A percentile compares a stretch with the other conserved stretches of the same genome.
Evolutionary conservation across 2,329 filamentous ascomycete genomes (phyloP).

Genomic region (Aureobasidium sp.): DNA sequence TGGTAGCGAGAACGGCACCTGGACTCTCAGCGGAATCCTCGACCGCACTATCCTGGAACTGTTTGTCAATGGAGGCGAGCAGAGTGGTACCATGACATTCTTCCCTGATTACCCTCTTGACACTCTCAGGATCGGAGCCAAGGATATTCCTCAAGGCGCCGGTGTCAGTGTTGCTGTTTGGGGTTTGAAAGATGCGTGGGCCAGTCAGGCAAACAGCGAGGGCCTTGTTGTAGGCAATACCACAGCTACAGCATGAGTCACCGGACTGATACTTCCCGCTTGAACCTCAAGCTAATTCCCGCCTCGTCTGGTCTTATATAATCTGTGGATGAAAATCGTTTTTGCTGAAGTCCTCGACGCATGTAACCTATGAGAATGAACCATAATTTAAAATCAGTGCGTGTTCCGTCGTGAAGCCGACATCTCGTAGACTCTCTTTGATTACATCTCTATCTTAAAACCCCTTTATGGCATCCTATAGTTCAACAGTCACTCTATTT

Average conservation of each 20-base stretch:
- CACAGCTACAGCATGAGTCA: conserved; percentile 16
- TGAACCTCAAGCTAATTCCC: no score
- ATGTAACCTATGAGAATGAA: no score
- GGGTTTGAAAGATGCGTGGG: conserved; percentile 33
- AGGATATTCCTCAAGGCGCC: conserved; percentile 30
- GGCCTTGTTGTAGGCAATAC: conserved; percentile 30
- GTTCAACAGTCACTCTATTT: no score
- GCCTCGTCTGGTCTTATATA: no score
- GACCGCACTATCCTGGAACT: conserved; percentile 49
- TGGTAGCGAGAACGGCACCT: conserved; percentile 24
- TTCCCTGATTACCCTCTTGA: conserved; percentile 40
- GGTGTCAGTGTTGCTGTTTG: conserved; percentile 33
- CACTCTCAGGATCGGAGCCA: conserved; percentile 28
- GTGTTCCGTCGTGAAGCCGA: no score
- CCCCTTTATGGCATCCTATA: no score
- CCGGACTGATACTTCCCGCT: neutral
- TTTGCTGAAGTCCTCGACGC: no score
- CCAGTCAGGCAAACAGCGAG: conserved; percentile 23
- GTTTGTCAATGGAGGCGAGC: conserved; percentile 45
- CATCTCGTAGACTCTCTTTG: no score
- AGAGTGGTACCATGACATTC: conserved; percentile 43
- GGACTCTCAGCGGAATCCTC: conserved; percentile 42
- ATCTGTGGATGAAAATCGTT: no score
- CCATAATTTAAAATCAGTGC: no score
- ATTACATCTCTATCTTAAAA: no score